Evolutionary conservation across 169 alveolate genomes (phyloP).

Genomic region (Miamiensis avidus): DNA sequence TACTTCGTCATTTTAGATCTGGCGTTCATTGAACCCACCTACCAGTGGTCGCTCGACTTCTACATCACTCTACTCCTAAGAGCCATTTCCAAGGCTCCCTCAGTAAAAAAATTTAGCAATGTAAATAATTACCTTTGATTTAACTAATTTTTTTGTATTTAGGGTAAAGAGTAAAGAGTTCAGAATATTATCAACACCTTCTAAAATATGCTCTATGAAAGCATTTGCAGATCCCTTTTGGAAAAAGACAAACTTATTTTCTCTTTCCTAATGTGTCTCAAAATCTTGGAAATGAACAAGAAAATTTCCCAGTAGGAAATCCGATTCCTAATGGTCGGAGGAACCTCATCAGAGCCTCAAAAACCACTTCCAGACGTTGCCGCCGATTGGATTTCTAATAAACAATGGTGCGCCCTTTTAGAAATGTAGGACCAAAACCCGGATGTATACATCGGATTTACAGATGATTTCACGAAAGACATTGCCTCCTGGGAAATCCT

Average conservation of each 20-base stretch:
- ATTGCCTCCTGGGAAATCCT: conserved; percentile 71
- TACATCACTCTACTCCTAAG: conserved; percentile 57
- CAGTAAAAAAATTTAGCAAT: too few species aligned
- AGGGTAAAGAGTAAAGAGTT: not conserved
- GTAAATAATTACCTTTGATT: too few species aligned
- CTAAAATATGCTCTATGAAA: conserved; percentile 17
- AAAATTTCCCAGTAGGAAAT: conserved; percentile 64
- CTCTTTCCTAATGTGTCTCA: conserved; percentile 75
- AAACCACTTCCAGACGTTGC: conserved; percentile 50
- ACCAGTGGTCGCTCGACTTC: conserved; percentile 83
- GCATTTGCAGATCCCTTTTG: conserved; percentile 19
- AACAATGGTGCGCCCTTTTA: conserved; percentile 79
- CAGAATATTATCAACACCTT: conserved; percentile 20
- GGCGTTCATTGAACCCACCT: conserved; percentile 87
- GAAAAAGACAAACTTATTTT: conserved; percentile 80
- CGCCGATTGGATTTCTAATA: conserved; percentile 67
- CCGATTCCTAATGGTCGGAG: conserved; percentile 88
- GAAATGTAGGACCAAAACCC: conserved; percentile 71
- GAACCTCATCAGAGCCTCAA: conserved; percentile 72
- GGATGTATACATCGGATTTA: conserved; percentile 54
- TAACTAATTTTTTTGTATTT: not conserved
- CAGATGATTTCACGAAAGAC: conserved; percentile 65
- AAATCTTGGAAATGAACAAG: conserved; percentile 74
- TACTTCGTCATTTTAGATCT: conserved; percentile 72
- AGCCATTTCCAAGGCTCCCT: conserved; percentile 53